Evolutionary conservation across 2,329 filamentous ascomycete species (phyloP).

Genomic region (Colletotrichum karsti): DNA sequence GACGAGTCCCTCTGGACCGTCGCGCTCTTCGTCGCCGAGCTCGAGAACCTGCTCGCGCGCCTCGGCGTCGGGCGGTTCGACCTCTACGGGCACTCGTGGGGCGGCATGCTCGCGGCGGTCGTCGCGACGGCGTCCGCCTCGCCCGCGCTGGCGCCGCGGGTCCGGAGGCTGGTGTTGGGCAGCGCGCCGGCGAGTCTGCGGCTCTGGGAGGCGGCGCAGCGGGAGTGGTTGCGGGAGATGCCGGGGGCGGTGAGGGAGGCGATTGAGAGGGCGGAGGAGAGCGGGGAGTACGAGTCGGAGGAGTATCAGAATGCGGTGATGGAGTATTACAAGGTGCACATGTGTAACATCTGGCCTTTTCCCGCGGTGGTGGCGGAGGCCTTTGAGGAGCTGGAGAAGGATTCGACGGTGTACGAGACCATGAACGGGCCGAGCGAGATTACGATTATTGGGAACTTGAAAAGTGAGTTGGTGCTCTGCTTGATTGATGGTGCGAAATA

Average conservation of each 20-base stretch:
- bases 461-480: background rate
- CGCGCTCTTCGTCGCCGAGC: conserved; percentile 56
- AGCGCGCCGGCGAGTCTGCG: conserved; percentile 41
- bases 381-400: conserved; percentile 39
- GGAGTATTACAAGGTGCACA: conserved; percentile 40
- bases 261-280: conserved; percentile 35
- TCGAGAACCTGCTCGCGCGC: conserved; percentile 54
- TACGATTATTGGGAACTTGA: conserved; percentile 30
- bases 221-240: conserved; percentile 29
- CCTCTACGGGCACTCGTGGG: conserved; percentile 60
- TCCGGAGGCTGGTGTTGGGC: conserved; percentile 37
- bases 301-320: conserved; percentile 41
- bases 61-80: conserved; percentile 51
- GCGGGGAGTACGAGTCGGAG: conserved; percentile 35
- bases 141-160: conserved; percentile 30
- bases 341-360: conserved; percentile 41
- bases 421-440: conserved; percentile 40
- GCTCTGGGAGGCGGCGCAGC: conserved; percentile 29
- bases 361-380: conserved; percentile 39
- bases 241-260: conserved; percentile 32
- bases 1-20: conserved; percentile 53
- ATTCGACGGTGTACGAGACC: conserved; percentile 40
- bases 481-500: background rate
- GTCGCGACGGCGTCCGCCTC: conserved; percentile 41
- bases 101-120: conserved; percentile 56